Evolutionary conservation across 2,329 filamentous ascomycete genomes (phyloP).

Genomic region (Botrytis fragariae): DNA sequence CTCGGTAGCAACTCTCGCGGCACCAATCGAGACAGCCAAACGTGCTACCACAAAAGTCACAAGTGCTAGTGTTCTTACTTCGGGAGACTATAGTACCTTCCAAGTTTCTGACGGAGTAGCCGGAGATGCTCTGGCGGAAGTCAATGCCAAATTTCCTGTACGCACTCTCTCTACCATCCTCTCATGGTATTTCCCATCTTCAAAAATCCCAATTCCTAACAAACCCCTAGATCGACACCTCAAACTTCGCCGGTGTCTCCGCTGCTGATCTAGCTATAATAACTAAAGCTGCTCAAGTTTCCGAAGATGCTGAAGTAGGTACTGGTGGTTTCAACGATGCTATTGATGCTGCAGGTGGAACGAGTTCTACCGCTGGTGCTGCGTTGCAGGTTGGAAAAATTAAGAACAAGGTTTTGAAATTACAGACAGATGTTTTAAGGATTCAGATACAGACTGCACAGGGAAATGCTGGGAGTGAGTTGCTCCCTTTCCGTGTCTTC

Average conservation of each 20-base stretch:
- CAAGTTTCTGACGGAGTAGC: slow-evolving; percentile 49
- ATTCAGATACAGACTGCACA: not conserved
- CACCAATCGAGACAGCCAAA: not conserved
- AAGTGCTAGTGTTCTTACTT: not conserved
- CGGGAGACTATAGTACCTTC: not conserved
- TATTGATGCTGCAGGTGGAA: not conserved
- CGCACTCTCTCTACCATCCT: slow-evolving; percentile 20
- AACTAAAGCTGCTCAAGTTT: slow-evolving; percentile 47
- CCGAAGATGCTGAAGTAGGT: slow-evolving; percentile 53
- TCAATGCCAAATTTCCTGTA: slow-evolving; percentile 54
- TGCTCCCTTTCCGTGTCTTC: not conserved
- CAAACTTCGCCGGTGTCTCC: slow-evolving; percentile 48
- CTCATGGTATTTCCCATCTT: not conserved
- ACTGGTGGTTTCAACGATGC: slow-evolving; percentile 25
- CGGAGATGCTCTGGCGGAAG: slow-evolving; percentile 53
- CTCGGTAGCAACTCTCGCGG: not conserved
- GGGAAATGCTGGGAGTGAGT: not conserved
- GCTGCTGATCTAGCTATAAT: slow-evolving; percentile 27
- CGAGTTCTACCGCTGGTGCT: not conserved
- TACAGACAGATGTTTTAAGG: not conserved
- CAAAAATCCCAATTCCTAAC: not conserved
- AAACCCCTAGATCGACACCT: slow-evolving; percentile 43
- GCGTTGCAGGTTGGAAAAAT: not conserved
- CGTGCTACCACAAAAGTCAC: not conserved
- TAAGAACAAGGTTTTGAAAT: not conserved